Conservation (phyloP, 768 basidiomycete genomes). For the Xerocomellus amylosporus region DNA sequence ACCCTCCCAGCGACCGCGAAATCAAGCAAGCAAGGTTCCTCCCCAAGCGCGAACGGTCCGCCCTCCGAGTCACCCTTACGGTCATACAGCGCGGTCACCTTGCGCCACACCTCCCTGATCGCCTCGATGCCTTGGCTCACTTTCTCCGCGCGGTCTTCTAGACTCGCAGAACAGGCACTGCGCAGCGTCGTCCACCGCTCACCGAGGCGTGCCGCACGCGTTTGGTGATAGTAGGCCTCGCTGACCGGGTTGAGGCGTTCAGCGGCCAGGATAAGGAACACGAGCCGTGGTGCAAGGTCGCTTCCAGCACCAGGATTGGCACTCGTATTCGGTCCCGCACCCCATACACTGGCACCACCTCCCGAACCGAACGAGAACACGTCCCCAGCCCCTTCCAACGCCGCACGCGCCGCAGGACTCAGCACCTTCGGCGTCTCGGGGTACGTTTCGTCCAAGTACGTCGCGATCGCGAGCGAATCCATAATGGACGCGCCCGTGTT, state of each 20-base stretch:
- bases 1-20: too few species aligned
- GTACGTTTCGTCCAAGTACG: slow-evolving; percentile 51
- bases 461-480: slow-evolving; percentile 47
- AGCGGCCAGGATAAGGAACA: slow-evolving; percentile 25
- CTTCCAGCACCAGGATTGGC: too few species aligned
- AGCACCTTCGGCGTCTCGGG: slow-evolving; percentile 42
- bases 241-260: slow-evolving; percentile 33
- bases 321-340: too few species aligned
- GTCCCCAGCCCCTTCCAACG: slow-evolving; percentile 33
- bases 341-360: too few species aligned
- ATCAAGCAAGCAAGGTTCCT: too few species aligned
- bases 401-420: slow-evolving; percentile 30
- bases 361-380: slow-evolving; percentile 5
- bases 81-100: too few species aligned
- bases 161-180: slow-evolving; percentile 13
- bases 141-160: too few species aligned
- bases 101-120: too few species aligned
- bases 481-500: slow-evolving; percentile 36
- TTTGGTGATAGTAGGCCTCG: slow-evolving; percentile 39
- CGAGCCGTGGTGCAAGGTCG: slow-evolving; percentile 4
- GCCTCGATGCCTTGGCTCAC: too few species aligned
- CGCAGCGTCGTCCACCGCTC: slow-evolving; percentile 36
- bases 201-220: slow-evolving; percentile 35
- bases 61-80: too few species aligned
- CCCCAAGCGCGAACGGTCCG: too few species aligned